Evolutionary conservation across 2,329 filamentous ascomycete genomes (phyloP), one percentile per base, ranked within the genome.

Genomic region (Botrytis fragariae): DNA sequence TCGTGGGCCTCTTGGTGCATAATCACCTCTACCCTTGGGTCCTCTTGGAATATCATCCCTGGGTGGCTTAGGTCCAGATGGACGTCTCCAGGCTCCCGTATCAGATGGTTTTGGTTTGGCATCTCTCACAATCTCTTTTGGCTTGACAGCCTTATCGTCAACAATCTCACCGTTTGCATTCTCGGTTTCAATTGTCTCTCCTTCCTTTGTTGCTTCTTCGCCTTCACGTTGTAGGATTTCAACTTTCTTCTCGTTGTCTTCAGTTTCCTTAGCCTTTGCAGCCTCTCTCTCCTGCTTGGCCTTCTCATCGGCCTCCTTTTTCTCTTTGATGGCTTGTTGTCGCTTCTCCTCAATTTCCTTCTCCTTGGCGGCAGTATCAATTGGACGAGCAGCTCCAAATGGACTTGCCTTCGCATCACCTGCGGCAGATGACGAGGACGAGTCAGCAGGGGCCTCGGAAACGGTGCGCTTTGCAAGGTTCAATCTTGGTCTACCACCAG

Each of bases 391-490:
- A 75, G 93, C 95, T 79, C 96, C 96, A 81, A 99, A 99, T 59
- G 94, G 94, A 83, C 92, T 98, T 39, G 94, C 88, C 86, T 98
- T 98, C 60, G 93, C 86, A 79, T 96, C 92, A n/a, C 83, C 81
- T 16, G 85, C 82, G 18, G 72, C 51, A 67, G 90, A 85, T 37
- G 90, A 81, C 5, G 87, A 84, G 48, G 84, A 77, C 16, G 84
- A 80, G 75, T 88, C 88, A 6, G 68, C 39, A 42, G 85, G 81
- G 5, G 85, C 87, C 79, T 97, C 95, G 0, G 95, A 91, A 20
- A 98, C 93, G 6, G 95, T 98, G 78, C 96, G 90, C 88, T 98
- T 98, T 76, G 91, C 85, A 39, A 99, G 89, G 82, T 98, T 96
- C 80, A 99, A 84, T 81, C 89, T 94, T 45, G 96, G 96, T 74